Evolutionary conservation across 106 monocot genomes (phyloP).

Genomic region (Phalaenopsis equestris): DNA sequence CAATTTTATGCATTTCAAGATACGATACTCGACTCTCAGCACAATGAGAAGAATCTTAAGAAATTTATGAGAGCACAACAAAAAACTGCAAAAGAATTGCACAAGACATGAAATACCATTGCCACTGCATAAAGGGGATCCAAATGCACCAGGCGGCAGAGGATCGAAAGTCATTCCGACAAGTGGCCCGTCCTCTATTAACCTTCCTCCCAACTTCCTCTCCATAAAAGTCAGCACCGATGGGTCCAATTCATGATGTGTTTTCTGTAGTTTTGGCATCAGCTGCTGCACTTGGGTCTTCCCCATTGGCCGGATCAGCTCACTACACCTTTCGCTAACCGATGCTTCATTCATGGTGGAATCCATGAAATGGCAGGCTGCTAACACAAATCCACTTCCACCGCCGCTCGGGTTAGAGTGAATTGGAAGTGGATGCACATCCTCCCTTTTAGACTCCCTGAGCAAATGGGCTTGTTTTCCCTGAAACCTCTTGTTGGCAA

Average conservation of each 20-base stretch:
- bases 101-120: neutral
- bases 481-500: constrained; percentile 4
- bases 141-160: constrained; percentile 4
- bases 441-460: neutral
- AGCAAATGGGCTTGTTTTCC: neutral
- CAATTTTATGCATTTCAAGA: neutral
- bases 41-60: neutral
- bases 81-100: neutral
- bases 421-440: neutral
- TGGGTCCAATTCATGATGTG: neutral
- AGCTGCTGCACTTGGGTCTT: neutral
- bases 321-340: neutral
- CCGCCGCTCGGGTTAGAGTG: neutral
- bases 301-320: neutral
- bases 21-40: neutral
- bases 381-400: neutral
- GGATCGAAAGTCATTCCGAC: neutral
- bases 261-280: neutral
- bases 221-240: constrained; percentile 1
- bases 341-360: neutral
- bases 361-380: neutral
- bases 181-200: neutral
- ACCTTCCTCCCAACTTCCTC: constrained; percentile 1
- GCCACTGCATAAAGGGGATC: neutral
- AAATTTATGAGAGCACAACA: neutral